Evolutionary conservation across 139 green algal species (phyloP).

Genomic region (Chlorella sp.): DNA sequence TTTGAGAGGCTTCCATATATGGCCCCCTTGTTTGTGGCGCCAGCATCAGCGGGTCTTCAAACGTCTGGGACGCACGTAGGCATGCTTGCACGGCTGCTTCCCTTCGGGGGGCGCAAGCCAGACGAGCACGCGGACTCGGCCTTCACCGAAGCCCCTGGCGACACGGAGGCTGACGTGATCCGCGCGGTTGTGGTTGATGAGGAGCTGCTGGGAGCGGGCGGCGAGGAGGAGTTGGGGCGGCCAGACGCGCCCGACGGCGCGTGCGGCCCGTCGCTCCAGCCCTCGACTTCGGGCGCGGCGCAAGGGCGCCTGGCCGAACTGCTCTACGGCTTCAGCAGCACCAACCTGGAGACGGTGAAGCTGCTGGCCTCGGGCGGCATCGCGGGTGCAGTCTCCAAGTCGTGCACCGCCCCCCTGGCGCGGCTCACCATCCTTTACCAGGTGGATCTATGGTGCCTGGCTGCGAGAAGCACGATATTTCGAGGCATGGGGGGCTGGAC

Average conservation of each 20-base stretch:
- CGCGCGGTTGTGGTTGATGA: constrained; percentile 25
- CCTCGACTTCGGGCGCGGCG: neutral
- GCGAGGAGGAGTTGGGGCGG: neutral
- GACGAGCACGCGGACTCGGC: too few relatives aligned
- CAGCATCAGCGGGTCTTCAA: too few relatives aligned
- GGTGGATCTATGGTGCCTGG: constrained; percentile 42
- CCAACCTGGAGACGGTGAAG: constrained; percentile 48
- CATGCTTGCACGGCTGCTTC: too few relatives aligned
- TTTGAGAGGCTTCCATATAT: too few relatives aligned
- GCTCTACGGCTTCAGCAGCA: neutral
- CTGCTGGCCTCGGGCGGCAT: constrained; percentile 82
- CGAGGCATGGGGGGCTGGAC: neutral
- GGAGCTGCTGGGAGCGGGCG: neutral
- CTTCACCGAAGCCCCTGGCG: constrained; percentile 1
- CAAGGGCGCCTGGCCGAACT: constrained; percentile 5
- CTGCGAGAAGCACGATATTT: neutral
- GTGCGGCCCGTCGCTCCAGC: too few relatives aligned
- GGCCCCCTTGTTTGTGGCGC: too few relatives aligned
- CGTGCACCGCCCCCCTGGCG: constrained; percentile 84
- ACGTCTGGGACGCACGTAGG: too few relatives aligned
- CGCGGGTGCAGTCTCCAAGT: constrained; percentile 90
- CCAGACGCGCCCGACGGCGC: neutral
- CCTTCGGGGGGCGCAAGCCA: too few relatives aligned
- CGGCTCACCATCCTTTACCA: constrained; percentile 97
- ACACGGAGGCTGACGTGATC: constrained; percentile 31